Evolutionary conservation across 805 yeast genomes (phyloP), one percentile per base, ranked within the genome.

Genomic region (Wickerhamiella alocasiicola): DNA sequence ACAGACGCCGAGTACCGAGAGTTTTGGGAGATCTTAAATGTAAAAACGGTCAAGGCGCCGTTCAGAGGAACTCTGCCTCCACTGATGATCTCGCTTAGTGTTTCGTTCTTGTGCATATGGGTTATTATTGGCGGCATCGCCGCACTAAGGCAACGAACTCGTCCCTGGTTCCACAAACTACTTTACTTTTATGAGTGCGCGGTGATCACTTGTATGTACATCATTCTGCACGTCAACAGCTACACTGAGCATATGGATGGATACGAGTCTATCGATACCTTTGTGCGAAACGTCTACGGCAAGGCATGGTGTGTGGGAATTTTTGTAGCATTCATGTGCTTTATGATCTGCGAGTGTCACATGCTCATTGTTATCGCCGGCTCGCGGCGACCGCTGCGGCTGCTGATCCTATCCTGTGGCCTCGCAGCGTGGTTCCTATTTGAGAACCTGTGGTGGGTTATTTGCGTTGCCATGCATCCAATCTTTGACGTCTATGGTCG

Each of bases 381-480:
- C n/a, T n/a, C n/a, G n/a, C n/a, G n/a, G n/a, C n/a, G n/a, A n/a
- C n/a, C n/a, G n/a, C n/a, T n/a, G n/a, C n/a, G n/a, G n/a, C n/a
- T n/a, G n/a, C n/a, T n/a, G n/a, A n/a, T n/a, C n/a, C n/a, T n/a
- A n/a, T n/a, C n/a, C n/a, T n/a, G n/a, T n/a, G n/a, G n/a, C n/a
- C n/a, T n/a, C n/a, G 16, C 12, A 3, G 17, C 23, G 4, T 24
- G 29, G n/a, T 13, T 37, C 30, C 6, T 30, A 3, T 16, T 37
- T 19, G 41, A 37, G 18, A 37, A 31, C 6, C 17, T 16, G 15
- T 37, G 41, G 41, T 37, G 41, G 41, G 19, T 37, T 3, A 29
- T 25, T 3, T 31, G 35, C 9, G 32, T 37, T n/a, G 12, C 7
- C n/a, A 5, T 4, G 16, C 9, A 16, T 9, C 16, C 23, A 2